Base-by-base conservation (phyloP, 2,329 filamentous ascomycete species). In the Aspergillus phoenicis region DNA sequence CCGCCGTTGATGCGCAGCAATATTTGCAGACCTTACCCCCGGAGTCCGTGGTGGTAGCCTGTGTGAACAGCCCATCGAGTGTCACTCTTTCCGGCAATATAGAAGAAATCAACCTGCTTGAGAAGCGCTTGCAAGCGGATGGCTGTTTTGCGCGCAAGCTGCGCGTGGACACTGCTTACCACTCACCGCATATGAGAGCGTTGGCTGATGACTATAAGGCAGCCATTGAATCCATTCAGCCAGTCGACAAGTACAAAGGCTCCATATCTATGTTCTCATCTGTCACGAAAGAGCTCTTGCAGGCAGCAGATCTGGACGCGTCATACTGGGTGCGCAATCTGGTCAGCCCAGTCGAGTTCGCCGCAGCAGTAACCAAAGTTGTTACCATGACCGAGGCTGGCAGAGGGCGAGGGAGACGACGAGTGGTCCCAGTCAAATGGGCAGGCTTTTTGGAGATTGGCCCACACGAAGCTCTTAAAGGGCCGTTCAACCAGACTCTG, bases 61-160 rank as follows among this genome's bases (percentile, higher is more conserved):
- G 26, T 28, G 26, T 52, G 8, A 52, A 52, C 26, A 52, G 49
- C 20, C 49, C 49, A 13, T 52, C 49, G 11, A 62, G 61, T 8
- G 71, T 74, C 70, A 59, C 84, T 0, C 76, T 84, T 0, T 85
- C 84, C 0, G 84, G 84, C 11, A 81, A 84, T 51, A 75, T 79
- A 48, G 70, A 75, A 1, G 78, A 75, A 2, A 74, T 86, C 8
- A 77, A 81, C 15, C 75, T 82, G 49, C 72, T 76, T 36, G 77
- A 79, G 26, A 71, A 75, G 26, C 66, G 78, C 2, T 81, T 86
- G 64, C 80, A 81, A 61, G 47, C 56, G 4, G 62, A 68, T 33
- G 57, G 30, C 2, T 8, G 17, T 10, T 52, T 52, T 22, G 49
- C 49, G 10, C 24, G 49, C n/a, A n/a, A 20, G 7, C 15, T 52